Percentiles rank a stretch among this genome's conserved stretches.
Conservation (phyloP, 768 basidiomycete genomes). For the Trametes coccinea region DNA sequence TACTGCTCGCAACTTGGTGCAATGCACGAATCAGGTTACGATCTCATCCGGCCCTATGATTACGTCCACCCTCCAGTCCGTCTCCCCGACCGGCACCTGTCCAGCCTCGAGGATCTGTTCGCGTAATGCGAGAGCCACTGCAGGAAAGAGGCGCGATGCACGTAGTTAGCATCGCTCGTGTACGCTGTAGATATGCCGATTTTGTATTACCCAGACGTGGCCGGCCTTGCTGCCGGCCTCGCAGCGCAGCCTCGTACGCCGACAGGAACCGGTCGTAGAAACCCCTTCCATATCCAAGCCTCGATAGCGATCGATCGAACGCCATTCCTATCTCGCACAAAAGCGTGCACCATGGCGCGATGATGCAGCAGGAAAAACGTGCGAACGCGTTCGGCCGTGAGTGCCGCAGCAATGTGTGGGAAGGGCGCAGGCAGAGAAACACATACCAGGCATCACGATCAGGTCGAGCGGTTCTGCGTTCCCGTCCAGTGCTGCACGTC, state of each 20-base stretch:
- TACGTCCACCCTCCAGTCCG: conserved; percentile 66
- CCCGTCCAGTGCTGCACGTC: conserved; percentile 38
- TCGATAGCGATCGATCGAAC: conserved; percentile 66
- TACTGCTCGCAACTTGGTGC: neutral
- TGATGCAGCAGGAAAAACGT: neutral
- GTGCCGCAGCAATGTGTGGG: conserved; percentile 12
- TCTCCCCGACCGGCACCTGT: conserved; percentile 51
- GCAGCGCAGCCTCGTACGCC: conserved; percentile 42
- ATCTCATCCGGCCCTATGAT: conserved; percentile 53
- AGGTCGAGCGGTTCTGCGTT: conserved; percentile 52
- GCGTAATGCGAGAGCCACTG: conserved; percentile 65
- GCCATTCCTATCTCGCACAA: conserved; percentile 55
- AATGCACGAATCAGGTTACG: conserved; percentile 19
- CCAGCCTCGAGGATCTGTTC: conserved; percentile 60
- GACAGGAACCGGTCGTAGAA: conserved; percentile 79
- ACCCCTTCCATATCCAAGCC: conserved; percentile 82
- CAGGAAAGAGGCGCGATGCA: neutral
- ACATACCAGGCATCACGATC: conserved; percentile 66
- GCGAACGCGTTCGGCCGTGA: neutral
- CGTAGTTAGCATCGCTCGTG: conserved; percentile 10
- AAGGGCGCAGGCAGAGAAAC: neutral
- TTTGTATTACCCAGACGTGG: conserved; percentile 56
- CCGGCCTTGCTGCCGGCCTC: conserved; percentile 47
- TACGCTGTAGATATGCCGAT: conserved; percentile 13
- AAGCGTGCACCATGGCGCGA: neutral